Evolutionary conservation across 2,329 filamentous ascomycete genomes (phyloP), one percentile per base, ranked within the genome.

Genomic region (Penicillium concentricum): DNA sequence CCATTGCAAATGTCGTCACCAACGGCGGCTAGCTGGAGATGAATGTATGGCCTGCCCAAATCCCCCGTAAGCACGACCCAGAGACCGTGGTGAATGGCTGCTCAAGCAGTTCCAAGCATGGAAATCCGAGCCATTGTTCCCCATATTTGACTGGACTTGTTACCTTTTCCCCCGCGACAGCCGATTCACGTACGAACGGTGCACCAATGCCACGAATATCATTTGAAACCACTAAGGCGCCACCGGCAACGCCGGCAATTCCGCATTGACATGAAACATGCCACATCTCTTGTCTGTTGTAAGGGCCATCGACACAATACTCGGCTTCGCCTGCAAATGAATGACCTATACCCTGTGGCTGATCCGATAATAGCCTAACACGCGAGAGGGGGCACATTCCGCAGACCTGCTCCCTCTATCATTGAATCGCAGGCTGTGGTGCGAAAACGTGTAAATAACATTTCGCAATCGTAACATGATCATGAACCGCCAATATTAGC

Each of bases 221-320:
- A 26, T 26, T 22, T 9, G 24, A 20, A 68, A 18, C 55, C 63
- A 12, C 15, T 35, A 43, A n/a, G 39, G 5, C 28, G n/a, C n/a
- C 13, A 26, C 32, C 4, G 26, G 15, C 20, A 58, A 72, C 58
- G 26, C 45, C 45, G 45, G 20, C 15, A 58, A 71, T 59, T 64
- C 67, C 5, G 46, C 58, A 4, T 71, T 69, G 16, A 63, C 59
- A 2, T 59, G 51, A 18, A 59, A 66, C 37, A 57, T 61, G 51
- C 13, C 47, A 3, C 2, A 4, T 0, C n/a, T 62, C 20, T 13
- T 66, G 20, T 64, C 66, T 2, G 60, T 70, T 2, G 50, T 70
- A n/a, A 69, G 64, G 32, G 65, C 65, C 2, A 59, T 72, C 5
- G 58, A 46, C 3, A 65, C n/a, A n/a, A n/a, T 10, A 9, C 41